These are phyloP conservation scores for Lentinula aciculospora DNA, from an alignment of 768 basidiomycete genomes.

Conservation along the genomic window DNA sequence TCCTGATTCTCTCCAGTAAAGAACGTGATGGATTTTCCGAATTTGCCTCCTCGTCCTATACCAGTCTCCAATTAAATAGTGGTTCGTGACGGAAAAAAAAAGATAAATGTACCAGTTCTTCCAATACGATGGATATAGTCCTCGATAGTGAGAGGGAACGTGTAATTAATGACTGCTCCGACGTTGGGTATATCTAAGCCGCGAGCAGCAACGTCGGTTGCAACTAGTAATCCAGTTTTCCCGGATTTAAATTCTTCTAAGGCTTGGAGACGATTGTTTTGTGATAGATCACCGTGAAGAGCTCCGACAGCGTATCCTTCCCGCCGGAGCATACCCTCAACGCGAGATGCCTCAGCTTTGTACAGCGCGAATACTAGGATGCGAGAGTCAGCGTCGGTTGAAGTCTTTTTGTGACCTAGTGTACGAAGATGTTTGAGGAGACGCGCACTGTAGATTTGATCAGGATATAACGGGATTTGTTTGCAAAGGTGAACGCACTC, in stretches of 20 bases:
- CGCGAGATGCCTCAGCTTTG: slow-evolving; percentile 94
- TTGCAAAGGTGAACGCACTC: slow-evolving; percentile 53
- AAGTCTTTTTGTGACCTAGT: slow-evolving; percentile 58
- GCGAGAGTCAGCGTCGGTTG: slow-evolving; percentile 45
- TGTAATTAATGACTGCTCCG: slow-evolving; percentile 90
- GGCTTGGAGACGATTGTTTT: slow-evolving; percentile 77
- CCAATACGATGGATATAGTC: slow-evolving; percentile 90
- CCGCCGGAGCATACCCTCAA: slow-evolving; percentile 70
- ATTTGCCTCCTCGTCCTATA: slow-evolving; percentile 82
- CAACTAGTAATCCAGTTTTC: slow-evolving; percentile 76
- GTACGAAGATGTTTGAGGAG: slow-evolving; percentile 50
- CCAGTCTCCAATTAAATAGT: not conserved
- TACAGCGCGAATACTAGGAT: slow-evolving; percentile 93
- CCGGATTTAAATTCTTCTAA: slow-evolving; percentile 78
- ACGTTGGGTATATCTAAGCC: slow-evolving; percentile 98
- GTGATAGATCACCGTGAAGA: slow-evolving; percentile 89
- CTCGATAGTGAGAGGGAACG: slow-evolving; percentile 96
- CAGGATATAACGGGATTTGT: not conserved
- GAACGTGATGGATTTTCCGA: slow-evolving; percentile 91
- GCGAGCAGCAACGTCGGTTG: slow-evolving; percentile 95
- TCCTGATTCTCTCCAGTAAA: slow-evolving; percentile 92
- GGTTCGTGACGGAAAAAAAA: not conserved
- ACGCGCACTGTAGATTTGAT: slow-evolving; percentile 39
- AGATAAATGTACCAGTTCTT: slow-evolving; percentile 58
- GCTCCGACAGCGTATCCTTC: slow-evolving; percentile 76